phyloP scores from a whole-genome alignment of 2,329 filamentous ascomycete genomes.

The Monosporascus cannonballus region DNA sequence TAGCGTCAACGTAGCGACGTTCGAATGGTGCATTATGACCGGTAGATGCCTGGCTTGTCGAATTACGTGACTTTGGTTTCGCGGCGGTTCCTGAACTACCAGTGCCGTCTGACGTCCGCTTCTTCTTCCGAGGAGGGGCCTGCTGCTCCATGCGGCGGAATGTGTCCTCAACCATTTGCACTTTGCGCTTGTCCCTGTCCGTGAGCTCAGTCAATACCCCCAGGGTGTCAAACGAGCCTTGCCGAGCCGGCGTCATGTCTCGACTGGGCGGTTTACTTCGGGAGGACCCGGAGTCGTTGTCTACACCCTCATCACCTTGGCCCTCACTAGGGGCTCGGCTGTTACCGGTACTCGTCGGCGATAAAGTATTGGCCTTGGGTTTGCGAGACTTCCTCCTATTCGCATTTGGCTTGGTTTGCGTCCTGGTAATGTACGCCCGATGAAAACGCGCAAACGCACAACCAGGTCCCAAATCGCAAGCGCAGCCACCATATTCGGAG shows the following conservation, averaged over 20 bases:
- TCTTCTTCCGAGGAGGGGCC: constrained; percentile 54
- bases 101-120: constrained; percentile 52
- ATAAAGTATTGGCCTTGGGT: constrained; percentile 48
- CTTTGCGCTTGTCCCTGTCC: constrained; percentile 61
- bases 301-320: constrained; percentile 46
- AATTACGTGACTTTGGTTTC: constrained; percentile 31
- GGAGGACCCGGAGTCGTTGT: constrained; percentile 50
- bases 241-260: constrained; percentile 55
- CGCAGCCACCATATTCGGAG: constrained; percentile 74
- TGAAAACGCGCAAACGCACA: constrained; percentile 61
- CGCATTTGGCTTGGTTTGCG: constrained; percentile 31
- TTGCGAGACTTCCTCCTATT: constrained; percentile 47
- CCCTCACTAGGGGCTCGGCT: constrained; percentile 60
- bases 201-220: constrained; percentile 59
- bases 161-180: constrained; percentile 58
- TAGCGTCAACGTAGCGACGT: constrained; percentile 45
- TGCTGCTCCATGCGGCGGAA: constrained; percentile 58
- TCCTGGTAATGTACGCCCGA: constrained; percentile 46
- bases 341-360: constrained; percentile 57
- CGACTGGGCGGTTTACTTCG: constrained; percentile 62
- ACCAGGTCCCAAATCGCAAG: constrained; percentile 59
- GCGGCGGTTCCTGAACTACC: constrained; percentile 22
- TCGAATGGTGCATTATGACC: constrained; percentile 28
- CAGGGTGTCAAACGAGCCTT: constrained; percentile 54
- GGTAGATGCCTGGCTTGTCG: constrained; percentile 10